Conservation (phyloP, 2,329 filamentous ascomycete species). For the Aspergillus intermedius region DNA sequence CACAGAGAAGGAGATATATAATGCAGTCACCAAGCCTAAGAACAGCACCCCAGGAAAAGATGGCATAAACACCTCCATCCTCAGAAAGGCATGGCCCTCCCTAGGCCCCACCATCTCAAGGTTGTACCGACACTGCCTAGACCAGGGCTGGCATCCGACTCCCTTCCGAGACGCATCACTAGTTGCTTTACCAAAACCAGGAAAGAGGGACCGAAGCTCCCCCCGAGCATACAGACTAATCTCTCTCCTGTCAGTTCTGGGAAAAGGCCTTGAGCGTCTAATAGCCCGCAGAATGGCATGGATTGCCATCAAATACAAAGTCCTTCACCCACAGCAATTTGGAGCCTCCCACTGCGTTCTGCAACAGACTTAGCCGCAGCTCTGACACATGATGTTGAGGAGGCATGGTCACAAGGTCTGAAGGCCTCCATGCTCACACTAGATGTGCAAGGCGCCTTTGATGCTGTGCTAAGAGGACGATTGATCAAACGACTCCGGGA, state of each 20-base stretch:
- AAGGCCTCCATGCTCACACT: too few relatives aligned
- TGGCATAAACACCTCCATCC: neutral
- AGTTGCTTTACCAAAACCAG: neutral
- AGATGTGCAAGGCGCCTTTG: too few relatives aligned
- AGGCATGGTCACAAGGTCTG: too few relatives aligned
- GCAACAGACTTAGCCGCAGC: neutral
- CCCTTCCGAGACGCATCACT: neutral
- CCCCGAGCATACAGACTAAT: neutral
- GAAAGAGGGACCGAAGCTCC: neutral
- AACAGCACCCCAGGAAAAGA: too few relatives aligned
- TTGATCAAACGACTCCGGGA: neutral
- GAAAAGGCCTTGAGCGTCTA: too few relatives aligned
- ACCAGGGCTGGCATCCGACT: neutral
- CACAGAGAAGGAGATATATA: neutral
- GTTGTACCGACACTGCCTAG: neutral
- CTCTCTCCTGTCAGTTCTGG: too few relatives aligned
- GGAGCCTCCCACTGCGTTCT: neutral
- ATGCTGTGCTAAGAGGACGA: neutral
- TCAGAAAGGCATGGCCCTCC: neutral
- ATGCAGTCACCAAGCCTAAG: neutral
- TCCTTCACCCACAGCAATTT: neutral
- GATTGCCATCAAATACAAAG: neutral
- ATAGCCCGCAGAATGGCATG: too few relatives aligned
- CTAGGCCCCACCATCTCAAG: neutral
- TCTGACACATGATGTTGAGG: too few relatives aligned